phyloP scores from a whole-genome alignment of 192 early-diverging fungal species.

The Diversispora epigaea region DNA sequence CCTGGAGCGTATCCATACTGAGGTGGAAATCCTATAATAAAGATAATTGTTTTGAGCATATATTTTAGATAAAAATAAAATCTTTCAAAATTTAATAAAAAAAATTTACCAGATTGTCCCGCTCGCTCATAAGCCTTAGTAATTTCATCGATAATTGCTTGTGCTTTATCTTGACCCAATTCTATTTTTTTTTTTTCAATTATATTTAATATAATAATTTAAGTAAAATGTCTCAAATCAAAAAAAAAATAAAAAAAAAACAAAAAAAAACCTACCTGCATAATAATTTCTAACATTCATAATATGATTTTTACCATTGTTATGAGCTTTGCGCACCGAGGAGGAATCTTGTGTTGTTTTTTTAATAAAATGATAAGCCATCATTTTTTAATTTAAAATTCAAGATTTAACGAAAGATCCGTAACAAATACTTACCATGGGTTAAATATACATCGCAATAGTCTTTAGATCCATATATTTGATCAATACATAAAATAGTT shows the following conservation, averaged over 20 bases:
- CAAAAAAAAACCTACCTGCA: conserved; percentile 48
- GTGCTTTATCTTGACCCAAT: conserved; percentile 73
- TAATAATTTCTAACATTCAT: conserved; percentile 93
- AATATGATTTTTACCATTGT: conserved; percentile 92
- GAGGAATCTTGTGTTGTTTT: conserved; percentile 46
- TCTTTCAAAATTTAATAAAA: neutral
- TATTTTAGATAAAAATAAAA: neutral
- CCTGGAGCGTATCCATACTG: conserved; percentile 34
- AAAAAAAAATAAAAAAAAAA: neutral
- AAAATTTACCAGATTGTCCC: conserved; percentile 43
- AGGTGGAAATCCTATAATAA: conserved; percentile 17
- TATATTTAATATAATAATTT: neutral
- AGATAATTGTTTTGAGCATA: too few relatives aligned
- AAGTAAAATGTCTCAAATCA: neutral
- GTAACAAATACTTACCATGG: conserved; percentile 57
- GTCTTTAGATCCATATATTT: conserved; percentile 47
- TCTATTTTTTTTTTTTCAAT: conserved; percentile 43
- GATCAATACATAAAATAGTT: too few relatives aligned
- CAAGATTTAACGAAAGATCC: too few relatives aligned
- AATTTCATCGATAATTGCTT: conserved; percentile 79
- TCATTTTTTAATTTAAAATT: neutral
- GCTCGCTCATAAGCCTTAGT: conserved; percentile 68
- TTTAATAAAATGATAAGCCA: neutral
- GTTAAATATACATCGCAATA: conserved; percentile 98
- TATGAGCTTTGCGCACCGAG: conserved; percentile 91